These are phyloP conservation scores for Ceratocystis ficicola DNA, from an alignment of 2,329 filamentous ascomycete species.

Conservation along the genomic window DNA sequence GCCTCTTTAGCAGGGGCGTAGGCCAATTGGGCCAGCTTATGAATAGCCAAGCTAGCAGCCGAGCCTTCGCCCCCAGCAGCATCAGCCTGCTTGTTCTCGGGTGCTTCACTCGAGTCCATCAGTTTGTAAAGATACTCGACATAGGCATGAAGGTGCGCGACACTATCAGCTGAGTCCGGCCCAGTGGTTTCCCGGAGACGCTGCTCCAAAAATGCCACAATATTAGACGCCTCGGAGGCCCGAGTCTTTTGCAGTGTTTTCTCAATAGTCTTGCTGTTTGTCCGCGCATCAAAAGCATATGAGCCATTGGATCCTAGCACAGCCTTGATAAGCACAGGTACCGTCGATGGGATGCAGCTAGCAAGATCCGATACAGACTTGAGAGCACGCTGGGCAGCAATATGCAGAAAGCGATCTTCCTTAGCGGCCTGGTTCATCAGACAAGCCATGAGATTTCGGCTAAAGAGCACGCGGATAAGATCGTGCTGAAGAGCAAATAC, in stretches of 20 bases:
- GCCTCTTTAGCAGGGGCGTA: slow-evolving; percentile 39
- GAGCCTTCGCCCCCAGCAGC: slow-evolving; percentile 24
- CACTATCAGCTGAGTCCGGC: slow-evolving; percentile 15
- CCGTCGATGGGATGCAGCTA: slow-evolving; percentile 46
- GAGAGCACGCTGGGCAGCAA: slow-evolving; percentile 63
- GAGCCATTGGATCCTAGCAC: slow-evolving; percentile 59
- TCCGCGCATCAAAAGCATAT: slow-evolving; percentile 74
- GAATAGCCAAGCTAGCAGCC: slow-evolving; percentile 35
- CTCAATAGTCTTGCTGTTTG: slow-evolving; percentile 75
- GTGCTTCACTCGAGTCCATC: slow-evolving; percentile 32
- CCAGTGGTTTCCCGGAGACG: slow-evolving; percentile 29
- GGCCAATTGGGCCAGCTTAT: slow-evolving; percentile 43
- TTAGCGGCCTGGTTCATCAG: slow-evolving; percentile 72
- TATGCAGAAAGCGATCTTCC: slow-evolving; percentile 66
- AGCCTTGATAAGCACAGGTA: slow-evolving; percentile 49
- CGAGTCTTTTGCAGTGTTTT: slow-evolving; percentile 53
- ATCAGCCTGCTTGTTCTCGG: slow-evolving; percentile 29
- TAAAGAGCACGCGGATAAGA: slow-evolving; percentile 55
- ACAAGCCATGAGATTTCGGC: slow-evolving; percentile 68
- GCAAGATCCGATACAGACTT: slow-evolving; percentile 56
- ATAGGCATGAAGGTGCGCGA: slow-evolving; percentile 35
- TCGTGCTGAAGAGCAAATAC: slow-evolving; percentile 35
- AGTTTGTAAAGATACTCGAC: slow-evolving; percentile 44
- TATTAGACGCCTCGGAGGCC: slow-evolving; percentile 41
- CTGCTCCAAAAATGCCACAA: slow-evolving; percentile 39